Evolutionary conservation across 176 grass and related monocot genomes (phyloP).

Genomic region (Poa annua): DNA sequence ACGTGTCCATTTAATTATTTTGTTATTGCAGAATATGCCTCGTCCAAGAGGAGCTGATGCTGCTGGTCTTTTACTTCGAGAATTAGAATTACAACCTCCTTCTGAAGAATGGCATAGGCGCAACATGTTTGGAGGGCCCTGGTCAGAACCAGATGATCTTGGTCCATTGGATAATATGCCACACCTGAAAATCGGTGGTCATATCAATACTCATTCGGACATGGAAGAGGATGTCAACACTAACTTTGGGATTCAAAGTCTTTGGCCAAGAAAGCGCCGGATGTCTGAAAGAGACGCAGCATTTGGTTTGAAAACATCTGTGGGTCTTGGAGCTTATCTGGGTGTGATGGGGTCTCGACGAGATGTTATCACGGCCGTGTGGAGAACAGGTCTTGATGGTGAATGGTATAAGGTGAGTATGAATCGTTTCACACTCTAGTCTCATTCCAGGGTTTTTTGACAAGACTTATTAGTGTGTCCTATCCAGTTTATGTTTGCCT

Average conservation of each 20-base stretch:
- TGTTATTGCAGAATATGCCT: conserved; percentile 87
- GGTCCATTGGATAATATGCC: conserved; percentile 79
- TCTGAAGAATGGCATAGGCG: conserved; percentile 98
- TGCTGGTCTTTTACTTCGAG: conserved; percentile 94
- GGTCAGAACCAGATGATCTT: conserved; percentile 93
- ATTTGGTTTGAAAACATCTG: conserved; percentile 97
- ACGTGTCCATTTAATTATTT: conserved; percentile 16
- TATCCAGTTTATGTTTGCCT: neutral
- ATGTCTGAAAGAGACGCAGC: conserved; percentile 97
- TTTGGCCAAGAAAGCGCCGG: conserved; percentile 95
- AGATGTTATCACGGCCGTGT: conserved; percentile 90
- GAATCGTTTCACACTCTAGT: conserved; percentile 4
- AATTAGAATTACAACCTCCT: conserved; percentile 94
- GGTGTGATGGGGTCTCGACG: conserved; percentile 98
- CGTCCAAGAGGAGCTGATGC: conserved; percentile 97
- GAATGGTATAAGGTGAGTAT: conserved; percentile 94
- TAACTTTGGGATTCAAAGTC: conserved; percentile 62
- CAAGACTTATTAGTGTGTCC: neutral
- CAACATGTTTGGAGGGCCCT: conserved; percentile 99
- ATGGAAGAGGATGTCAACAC: conserved; percentile 58
- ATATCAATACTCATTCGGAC: conserved; percentile 48
- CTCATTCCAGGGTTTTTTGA: conserved; percentile 16
- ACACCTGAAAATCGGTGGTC: conserved; percentile 67
- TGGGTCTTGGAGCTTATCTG: conserved; percentile 91
- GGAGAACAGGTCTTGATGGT: conserved; percentile 92